Evolutionary conservation across 1,284 basidiomycete genomes (phyloP), one percentile per base, ranked within the genome.

Genomic region (Pyrrhoderma lamaoense): DNA sequence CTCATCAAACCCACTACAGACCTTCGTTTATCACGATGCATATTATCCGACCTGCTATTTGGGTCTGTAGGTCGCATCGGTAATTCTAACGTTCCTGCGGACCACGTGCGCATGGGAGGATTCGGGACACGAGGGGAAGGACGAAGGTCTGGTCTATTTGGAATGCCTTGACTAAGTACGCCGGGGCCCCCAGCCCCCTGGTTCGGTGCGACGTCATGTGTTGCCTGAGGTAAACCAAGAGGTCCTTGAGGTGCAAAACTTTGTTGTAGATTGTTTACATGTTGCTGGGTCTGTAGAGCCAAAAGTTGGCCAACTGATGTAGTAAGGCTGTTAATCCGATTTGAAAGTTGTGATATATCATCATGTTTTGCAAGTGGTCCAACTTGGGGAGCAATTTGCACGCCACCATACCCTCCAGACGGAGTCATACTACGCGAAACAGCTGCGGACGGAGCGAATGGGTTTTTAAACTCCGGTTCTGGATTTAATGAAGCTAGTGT

Each of bases 261-360:
- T 23, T 72, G 44, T 27, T 69, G 70, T 35, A 68, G 60, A 49
- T 65, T 64, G 53, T 79, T 77, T 36, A 81, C 72, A 52, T 79
- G 70, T 46, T 84, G 81, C 57, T 87, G 83, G 2, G 82, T 85
- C 63, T 89, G 85, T 34, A 89, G 65, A 8, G 82, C 82, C 16
- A 89, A 74, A 18, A 93, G 73, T 65, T 93, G 90, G 16, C 89
- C 85, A 44, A 93, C 89, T n/a, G 87, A 89, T 0, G 84, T 82
- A 23, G 89, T 92, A 56, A 93, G 70, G 11, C 85, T 87, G 59
- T 85, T 85, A 50, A 93, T 70, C 47, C 89, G 81, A 61, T 87
- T 85, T 8, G 87, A 85, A 38, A 93, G 85, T 43, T 81, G 77
- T 8, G 79, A 72, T 52, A 93, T 79, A 64, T 90, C 88, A 64